These are phyloP conservation scores for Macrophomina tecta DNA, from an alignment of 2,329 filamentous ascomycete genomes.

Conservation along the genomic window DNA sequence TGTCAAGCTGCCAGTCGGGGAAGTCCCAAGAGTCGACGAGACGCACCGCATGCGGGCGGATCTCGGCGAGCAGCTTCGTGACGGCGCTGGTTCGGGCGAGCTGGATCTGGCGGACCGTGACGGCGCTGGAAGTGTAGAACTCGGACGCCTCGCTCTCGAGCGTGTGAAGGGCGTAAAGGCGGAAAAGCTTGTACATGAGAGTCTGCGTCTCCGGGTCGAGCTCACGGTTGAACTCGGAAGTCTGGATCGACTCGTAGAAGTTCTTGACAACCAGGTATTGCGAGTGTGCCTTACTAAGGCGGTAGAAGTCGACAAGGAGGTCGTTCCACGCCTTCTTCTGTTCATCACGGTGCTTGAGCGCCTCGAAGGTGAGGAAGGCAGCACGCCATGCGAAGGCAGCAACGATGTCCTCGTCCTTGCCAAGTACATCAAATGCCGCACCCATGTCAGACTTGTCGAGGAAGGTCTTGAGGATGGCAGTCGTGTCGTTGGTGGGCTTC, in stretches of 20 bases:
- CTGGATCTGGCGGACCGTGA: constrained; percentile 74
- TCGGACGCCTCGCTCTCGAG: constrained; percentile 73
- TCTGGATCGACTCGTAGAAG: constrained; percentile 74
- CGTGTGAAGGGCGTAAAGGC: constrained; percentile 68
- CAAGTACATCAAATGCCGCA: constrained; percentile 76
- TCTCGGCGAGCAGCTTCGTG: constrained; percentile 72
- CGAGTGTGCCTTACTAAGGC: constrained; percentile 74
- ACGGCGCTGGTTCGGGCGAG: constrained; percentile 71
- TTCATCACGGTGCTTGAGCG: constrained; percentile 73
- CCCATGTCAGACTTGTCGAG: constrained; percentile 70
- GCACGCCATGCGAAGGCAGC: constrained; percentile 78
- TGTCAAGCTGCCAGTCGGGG: constrained; percentile 79
- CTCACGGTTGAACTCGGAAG: constrained; percentile 56
- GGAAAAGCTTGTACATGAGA: constrained; percentile 70
- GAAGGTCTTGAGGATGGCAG: constrained; percentile 69
- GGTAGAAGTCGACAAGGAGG: constrained; percentile 78
- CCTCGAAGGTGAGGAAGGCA: constrained; percentile 76
- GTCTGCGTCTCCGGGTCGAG: constrained; percentile 64
- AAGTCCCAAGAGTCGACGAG: constrained; percentile 79
- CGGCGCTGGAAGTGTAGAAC: constrained; percentile 73
- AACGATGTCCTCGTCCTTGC: constrained; percentile 72
- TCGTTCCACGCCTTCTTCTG: constrained; percentile 81
- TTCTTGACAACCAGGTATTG: constrained; percentile 81
- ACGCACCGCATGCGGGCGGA: constrained; percentile 74
- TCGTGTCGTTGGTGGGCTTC: constrained; percentile 70